These are phyloP conservation scores for Zygotorulaspora danielsina DNA, from an alignment of 805 yeast genomes.

Conservation along the genomic window DNA sequence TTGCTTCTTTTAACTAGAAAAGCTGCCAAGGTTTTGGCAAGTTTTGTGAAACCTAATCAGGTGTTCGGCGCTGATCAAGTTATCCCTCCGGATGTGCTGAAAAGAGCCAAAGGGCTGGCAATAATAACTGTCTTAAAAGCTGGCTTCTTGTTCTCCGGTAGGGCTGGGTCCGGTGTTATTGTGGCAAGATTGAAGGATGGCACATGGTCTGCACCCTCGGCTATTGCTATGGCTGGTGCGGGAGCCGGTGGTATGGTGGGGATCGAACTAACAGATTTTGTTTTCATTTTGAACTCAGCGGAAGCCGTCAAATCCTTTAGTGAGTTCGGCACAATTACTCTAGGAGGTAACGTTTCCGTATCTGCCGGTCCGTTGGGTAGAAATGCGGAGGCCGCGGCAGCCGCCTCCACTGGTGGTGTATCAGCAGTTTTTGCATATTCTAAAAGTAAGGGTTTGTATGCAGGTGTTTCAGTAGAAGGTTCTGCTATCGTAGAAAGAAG, in stretches of 20 bases:
- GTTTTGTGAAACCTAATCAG: slow-evolving; percentile 93
- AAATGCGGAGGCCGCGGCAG: slow-evolving; percentile 95
- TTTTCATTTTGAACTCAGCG: slow-evolving; percentile 78
- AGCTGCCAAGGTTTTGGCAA: slow-evolving; percentile 87
- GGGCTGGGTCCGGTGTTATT: slow-evolving; percentile 96
- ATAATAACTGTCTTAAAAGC: slow-evolving; percentile 93
- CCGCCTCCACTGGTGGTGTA: slow-evolving; percentile 80
- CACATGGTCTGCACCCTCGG: slow-evolving; percentile 96
- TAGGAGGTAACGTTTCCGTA: slow-evolving; percentile 91
- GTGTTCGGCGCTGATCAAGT: slow-evolving; percentile 81
- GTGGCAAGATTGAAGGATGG: slow-evolving; percentile 95
- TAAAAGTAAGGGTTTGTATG: slow-evolving; percentile 93
- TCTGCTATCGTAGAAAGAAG: slow-evolving; percentile 95
- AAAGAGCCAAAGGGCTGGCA: slow-evolving; percentile 90
- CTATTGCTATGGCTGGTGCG: slow-evolving; percentile 93
- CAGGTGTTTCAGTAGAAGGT: slow-evolving; percentile 96
- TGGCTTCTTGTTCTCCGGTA: slow-evolving; percentile 90
- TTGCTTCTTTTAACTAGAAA: no score
- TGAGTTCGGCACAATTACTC: slow-evolving; percentile 86
- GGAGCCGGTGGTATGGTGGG: slow-evolving; percentile 99
- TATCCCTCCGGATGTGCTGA: slow-evolving; percentile 82
- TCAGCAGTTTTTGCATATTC: slow-evolving; percentile 93
- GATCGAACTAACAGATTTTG: slow-evolving; percentile 93
- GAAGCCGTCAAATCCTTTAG: slow-evolving; percentile 93
- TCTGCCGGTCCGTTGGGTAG: slow-evolving; percentile 98